Base-by-base conservation (phyloP, 1,284 basidiomycete genomes). In the Microstroma glucosiphilum region DNA sequence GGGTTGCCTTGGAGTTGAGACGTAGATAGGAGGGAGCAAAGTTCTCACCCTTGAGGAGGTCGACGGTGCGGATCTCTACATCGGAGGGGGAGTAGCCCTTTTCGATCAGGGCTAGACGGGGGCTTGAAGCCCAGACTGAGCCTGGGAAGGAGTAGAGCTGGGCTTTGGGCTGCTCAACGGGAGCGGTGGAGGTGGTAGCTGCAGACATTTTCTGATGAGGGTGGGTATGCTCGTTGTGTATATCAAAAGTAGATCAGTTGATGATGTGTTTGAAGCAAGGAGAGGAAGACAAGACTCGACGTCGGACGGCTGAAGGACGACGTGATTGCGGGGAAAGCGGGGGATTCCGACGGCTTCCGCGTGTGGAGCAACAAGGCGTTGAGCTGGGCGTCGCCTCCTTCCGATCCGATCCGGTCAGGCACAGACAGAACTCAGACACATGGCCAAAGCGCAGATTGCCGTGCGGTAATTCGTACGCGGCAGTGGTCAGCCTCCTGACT, bases 1-100 rank as follows among this genome's bases (percentile, higher is more conserved):
- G 84, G n/a, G 88, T 90, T 13, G 86, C 89, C 88, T 88, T 87
- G 46, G 86, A 82, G 78, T 90, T 92, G 77, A 93, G 82, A 58
- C 90, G 86, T 62, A 89, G 82, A 75, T 86, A 89, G 30, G 82
- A 79, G 11, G 86, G 86, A 42, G 80, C 79, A 69, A 88, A 88
- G 80, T 88, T 88, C 66, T 83, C 84, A 42, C 86, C 66, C 21
- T 61, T 46, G 51, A 51, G 3, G 41, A 79, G 75, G 59, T 78
- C 72, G 62, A 73, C 70, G 46, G 56, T 68, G 43, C 69, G 76
- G 56, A 73, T 61, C 12, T 72, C 78, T 11, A 69, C 61, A 57
- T 78, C 78, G 6, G 70, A 57, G 25, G 56, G 17, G 6, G 58
- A 49, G 61, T 73, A 73, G 40, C 70, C 70, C 57, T 69, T 71